These are phyloP conservation scores for Ziziphus jujuba DNA, from an alignment of 306 rosid species.

Conservation along the genomic window DNA sequence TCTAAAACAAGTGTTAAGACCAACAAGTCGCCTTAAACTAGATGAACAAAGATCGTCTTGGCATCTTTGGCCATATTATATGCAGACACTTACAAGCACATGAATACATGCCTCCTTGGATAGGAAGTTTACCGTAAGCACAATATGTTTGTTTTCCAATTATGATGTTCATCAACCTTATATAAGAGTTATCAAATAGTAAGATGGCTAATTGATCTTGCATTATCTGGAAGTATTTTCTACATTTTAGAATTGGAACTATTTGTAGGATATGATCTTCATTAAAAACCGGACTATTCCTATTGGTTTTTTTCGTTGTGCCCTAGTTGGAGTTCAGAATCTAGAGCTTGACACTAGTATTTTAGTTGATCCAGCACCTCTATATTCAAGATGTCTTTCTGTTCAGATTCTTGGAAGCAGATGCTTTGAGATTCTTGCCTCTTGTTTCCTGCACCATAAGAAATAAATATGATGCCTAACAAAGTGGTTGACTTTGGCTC, in stretches of 20 bases:
- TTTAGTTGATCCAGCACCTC: not conserved
- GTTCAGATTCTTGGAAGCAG: not conserved
- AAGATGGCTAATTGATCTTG: not conserved
- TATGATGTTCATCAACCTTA: no score
- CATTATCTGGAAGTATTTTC: not conserved
- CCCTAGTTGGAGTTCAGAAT: not conserved
- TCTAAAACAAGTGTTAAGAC: no score
- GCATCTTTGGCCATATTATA: no score
- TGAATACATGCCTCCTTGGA: no score
- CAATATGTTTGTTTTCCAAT: no score
- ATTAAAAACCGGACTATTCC: no score
- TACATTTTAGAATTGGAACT: not conserved
- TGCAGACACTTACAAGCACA: no score
- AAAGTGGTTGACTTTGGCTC: constrained; percentile 17
- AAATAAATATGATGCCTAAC: constrained; percentile 20
- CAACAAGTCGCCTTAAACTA: no score
- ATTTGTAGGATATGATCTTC: no score
- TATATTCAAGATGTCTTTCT: not conserved
- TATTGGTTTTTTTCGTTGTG: not conserved
- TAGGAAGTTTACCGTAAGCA: no score
- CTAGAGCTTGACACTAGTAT: not conserved
- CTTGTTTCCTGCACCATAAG: constrained; percentile 2
- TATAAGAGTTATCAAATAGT: no score
- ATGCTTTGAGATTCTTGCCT: not conserved
- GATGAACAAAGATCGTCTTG: no score